phyloP scores from a whole-genome alignment of 768 basidiomycete species.

The Psilocybe cubensis region DNA sequence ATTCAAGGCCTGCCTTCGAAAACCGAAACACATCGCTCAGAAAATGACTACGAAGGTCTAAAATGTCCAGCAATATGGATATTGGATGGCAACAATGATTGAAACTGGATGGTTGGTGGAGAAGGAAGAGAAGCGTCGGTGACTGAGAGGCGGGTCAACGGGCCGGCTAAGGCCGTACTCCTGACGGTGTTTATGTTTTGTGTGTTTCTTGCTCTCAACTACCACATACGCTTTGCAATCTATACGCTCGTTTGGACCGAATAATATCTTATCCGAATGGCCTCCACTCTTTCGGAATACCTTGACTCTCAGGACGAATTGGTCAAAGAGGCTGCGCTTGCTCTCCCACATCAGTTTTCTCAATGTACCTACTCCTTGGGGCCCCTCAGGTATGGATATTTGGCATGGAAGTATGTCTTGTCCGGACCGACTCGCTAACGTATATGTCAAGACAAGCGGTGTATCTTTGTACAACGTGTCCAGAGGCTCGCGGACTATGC shows the following conservation, averaged over 20 bases:
- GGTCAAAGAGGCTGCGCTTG: constrained; percentile 54
- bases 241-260: neutral
- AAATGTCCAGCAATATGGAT: neutral
- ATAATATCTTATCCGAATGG: constrained; percentile 20
- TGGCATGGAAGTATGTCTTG: neutral
- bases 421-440: constrained; percentile 13
- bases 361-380: constrained; percentile 68
- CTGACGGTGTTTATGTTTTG: neutral
- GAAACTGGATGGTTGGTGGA: neutral
- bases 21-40: neutral
- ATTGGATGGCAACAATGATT: neutral
- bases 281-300: constrained; percentile 47
- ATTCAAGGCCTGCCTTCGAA: neutral
- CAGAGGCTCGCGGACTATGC: constrained; percentile 70
- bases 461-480: constrained; percentile 80
- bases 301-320: constrained; percentile 52
- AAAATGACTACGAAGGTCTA: neutral
- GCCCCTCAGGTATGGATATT: constrained; percentile 44
- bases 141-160: neutral
- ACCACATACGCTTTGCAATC: neutral
- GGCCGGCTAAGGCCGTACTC: neutral
- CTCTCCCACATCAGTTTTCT: constrained; percentile 66
- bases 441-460: constrained; percentile 63
- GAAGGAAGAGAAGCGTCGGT: neutral
- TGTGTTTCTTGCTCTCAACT: neutral